A percentile compares a stretch with the other conserved stretches of the same genome.
phyloP scores from a whole-genome alignment of 2,329 filamentous ascomycete species.

The Penicillium sp. region DNA sequence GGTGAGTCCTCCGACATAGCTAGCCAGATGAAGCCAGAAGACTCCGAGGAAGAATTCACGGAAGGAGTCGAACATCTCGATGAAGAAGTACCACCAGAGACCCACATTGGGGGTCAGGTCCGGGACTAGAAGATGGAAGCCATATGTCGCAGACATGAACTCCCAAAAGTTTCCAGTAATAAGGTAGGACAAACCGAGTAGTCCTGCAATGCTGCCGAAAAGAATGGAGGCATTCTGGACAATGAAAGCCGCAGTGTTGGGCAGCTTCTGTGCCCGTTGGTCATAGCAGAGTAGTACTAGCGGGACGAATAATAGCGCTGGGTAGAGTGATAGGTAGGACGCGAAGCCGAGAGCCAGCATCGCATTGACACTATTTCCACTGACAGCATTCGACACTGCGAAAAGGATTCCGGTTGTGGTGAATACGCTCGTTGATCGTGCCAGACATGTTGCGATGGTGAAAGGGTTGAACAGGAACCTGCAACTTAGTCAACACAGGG shows the following conservation, averaged over 20 bases:
- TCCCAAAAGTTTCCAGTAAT: slow-evolving; percentile 77
- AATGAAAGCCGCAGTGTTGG: slow-evolving; percentile 48
- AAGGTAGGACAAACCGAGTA: slow-evolving; percentile 68
- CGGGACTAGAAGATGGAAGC: slow-evolving; percentile 82
- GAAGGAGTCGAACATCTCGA: slow-evolving; percentile 99
- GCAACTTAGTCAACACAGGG: slow-evolving; percentile 8
- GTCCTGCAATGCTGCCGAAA: slow-evolving; percentile 50
- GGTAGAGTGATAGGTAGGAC: slow-evolving; percentile 88
- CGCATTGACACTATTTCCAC: slow-evolving; percentile 66
- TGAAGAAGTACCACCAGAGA: slow-evolving; percentile 99
- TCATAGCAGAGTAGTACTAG: slow-evolving; percentile 77
- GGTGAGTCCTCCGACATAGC: slow-evolving; percentile 81
- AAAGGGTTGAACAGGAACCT: slow-evolving; percentile 95
- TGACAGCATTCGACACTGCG: slow-evolving; percentile 73
- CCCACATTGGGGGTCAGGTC: slow-evolving; percentile 94
- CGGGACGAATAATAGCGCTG: slow-evolving; percentile 77
- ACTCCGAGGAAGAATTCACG: slow-evolving; percentile 94
- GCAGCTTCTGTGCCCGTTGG: slow-evolving; percentile 43
- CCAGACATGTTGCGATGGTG: slow-evolving; percentile 84
- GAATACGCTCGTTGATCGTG: slow-evolving; percentile 81
- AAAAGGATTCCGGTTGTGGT: slow-evolving; percentile 83
- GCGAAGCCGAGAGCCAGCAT: slow-evolving; percentile 83
- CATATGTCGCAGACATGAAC: slow-evolving; percentile 84
- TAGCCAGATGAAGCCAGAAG: slow-evolving; percentile 91
- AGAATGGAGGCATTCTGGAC: slow-evolving; percentile 53